Base-by-base conservation (phyloP, 2,329 filamentous ascomycete genomes). In the Trichoderma semiorbis region DNA sequence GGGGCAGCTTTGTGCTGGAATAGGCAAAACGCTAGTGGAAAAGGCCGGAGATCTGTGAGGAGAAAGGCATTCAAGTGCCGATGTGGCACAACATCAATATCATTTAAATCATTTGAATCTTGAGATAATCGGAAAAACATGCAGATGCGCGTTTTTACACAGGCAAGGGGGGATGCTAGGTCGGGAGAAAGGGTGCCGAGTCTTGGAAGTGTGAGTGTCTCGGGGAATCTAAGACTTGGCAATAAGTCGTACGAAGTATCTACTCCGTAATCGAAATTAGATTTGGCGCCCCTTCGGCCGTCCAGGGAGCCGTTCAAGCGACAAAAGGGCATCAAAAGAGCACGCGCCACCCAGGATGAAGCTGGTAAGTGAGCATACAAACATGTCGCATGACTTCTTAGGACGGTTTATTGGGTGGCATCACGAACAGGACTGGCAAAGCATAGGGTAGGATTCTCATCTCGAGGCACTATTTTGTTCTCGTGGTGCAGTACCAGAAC, bases 331-430 rank as follows among this genome's bases (percentile, higher is more conserved):
- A 34, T 10, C 14, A 60, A 39, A 50, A 62, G 57, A 24, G 57
- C 66, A 62, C 66, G 66, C 66, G 66, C 57, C 39, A 10, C n/a
- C 28, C 30, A 18, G 66, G 21, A 62, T 61, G 12, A 50, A 8
- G n/a, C 39, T 10, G 11, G 28, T 18, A 69, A 30, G 43, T 62
- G 39, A 53, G 57, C 11, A 7, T 24, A 60, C 28, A 32, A 32
- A 30, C 57, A 18, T 21, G 66, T 62, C 66, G 39, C 57, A 43
- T 69, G 66, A 69, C 66, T 53, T 53, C 66, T 53, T 53, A 36
- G 26, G 21, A 10, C 16, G 16, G 6, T 14, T 16, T 16, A 62
- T 36, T 10, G 21, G 36, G 39, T 24, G 32, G 30, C 26, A 53
- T 58, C 28, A 62, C 66, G 39, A 50, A 34, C 21, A 21, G 28